Conservation (phyloP, 1,139 yeast species). For the Saccharomyces hybrid region DNA sequence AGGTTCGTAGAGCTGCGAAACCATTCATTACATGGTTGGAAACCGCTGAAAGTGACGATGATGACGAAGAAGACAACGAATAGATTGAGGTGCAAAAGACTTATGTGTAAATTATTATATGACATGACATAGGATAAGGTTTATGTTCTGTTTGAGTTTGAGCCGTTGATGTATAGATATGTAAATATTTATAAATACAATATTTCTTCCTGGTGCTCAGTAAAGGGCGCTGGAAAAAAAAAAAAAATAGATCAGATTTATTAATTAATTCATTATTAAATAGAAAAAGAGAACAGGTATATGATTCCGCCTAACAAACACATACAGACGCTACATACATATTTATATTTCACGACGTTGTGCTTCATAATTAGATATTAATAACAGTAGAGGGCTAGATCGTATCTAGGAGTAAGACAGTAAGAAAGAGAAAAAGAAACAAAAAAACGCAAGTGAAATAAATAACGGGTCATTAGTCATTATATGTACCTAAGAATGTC, state of each 20-base stretch:
- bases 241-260: background rate
- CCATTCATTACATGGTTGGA: conserved; percentile 92
- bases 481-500: background rate
- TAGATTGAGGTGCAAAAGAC: conserved; percentile 5
- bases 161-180: background rate
- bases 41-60: conserved; percentile 73
- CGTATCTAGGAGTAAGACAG: no score
- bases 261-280: background rate
- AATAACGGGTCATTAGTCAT: background rate
- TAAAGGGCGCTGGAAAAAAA: background rate
- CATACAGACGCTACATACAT: no score
- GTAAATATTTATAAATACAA: background rate
- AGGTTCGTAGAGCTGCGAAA: conserved; percentile 93
- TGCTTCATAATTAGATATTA: no score
- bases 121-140: background rate
- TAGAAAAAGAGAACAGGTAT: background rate
- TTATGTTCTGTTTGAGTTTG: background rate
- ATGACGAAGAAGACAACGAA: conserved; percentile 9
- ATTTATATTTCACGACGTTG: no score
- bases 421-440: no score
- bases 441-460: background rate
- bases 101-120: conserved; percentile 4
- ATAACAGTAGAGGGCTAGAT: background rate
- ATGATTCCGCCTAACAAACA: no score
- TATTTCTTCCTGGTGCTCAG: background rate